Evolutionary conservation across 2,329 filamentous ascomycete species (phyloP), one percentile per base, ranked within the genome.

Genomic region (Raffaelea arxii): DNA sequence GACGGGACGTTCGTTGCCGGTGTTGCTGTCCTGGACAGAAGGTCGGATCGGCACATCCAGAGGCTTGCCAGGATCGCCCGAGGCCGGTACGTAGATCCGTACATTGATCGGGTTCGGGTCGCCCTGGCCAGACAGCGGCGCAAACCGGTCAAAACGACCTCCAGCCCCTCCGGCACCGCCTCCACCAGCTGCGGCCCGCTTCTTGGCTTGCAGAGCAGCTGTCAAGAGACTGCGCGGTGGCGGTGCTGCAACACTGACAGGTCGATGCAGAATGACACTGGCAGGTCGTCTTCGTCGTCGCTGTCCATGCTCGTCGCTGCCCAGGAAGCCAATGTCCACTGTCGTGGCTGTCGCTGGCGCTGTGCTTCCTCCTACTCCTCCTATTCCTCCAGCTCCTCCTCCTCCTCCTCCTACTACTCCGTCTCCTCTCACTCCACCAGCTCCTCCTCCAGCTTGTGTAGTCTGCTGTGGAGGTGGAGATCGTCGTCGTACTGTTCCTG

Each of bases 141-240:
- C 85, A 62, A 88, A 92, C 22, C 77, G 75, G 56, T 90, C 84
- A 53, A 91, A 82, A 0, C 86, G 85, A n/a, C n/a, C n/a, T n/a
- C n/a, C n/a, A n/a, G n/a, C n/a, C n/a, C n/a, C n/a, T n/a, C n/a
- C n/a, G n/a, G n/a, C n/a, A n/a, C n/a, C n/a, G n/a, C n/a, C n/a
- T n/a, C n/a, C n/a, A 57, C 84, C 79, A 6, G 76, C 75, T 7
- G 76, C 74, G 53, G 83, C 83, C 1, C 80, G 74, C 54, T 83
- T 79, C 60, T 84, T 86, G 25, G 81, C 82, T 55, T 84, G 84
- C 22, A 91, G 69, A 5, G 82, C 80, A 45, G 82, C 81, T 0
- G 84, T 84, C 21, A 90, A 66, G 43, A 86, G 65, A 62, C 84
- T 87, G 51, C 79, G 78, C 2, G 84, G 82, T 42, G 83, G 78